Base-by-base conservation (phyloP, 768 basidiomycete genomes). In the Auricularia sp. region DNA sequence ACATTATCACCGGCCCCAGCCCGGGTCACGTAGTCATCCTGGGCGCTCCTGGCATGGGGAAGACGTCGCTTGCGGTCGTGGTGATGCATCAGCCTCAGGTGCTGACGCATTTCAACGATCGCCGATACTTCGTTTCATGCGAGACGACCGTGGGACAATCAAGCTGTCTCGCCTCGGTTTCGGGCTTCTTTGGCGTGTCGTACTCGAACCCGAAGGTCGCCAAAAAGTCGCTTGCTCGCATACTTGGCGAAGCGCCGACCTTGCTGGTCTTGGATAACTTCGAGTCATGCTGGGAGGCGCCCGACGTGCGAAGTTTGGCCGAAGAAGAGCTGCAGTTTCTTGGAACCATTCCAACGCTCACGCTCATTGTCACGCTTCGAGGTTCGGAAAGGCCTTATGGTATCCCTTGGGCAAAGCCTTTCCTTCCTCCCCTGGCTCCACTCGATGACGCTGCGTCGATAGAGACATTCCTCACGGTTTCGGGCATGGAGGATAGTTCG, bases 11-110 rank as follows among this genome's bases (percentile, higher is more conserved):
- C 39, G n/a, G n/a, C 3, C 51, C 18, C 29, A 7, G 8, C n/a
- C 18, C n/a, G n/a, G 54, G 54, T 18, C 66, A 16, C 37, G 62
- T 63, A 59, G 67, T 56, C 62, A 67, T 73, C 63, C 67, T 73
- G 39, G 72, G 72, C 14, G 39, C 64, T 3, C 78, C 76, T 3
- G 78, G 78, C 13, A 77, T 78, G 67, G 77, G 78, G 16, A 79
- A 79, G 68, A 78, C 78, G 3, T 69, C 76, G 3, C 66, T 74
- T 36, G 76, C 78, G 1, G 71, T 77, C 8, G 73, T 74, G 3
- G 71, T 77, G 21, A 70, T 74, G 44, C 68, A 75, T 36, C 66
- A 72, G 34, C 29, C 66, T 16, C 58, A 63, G 13, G 65, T 77
- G 7, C 64, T 68, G 33, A 51, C 67, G 3, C 68, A 61, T 3